phyloP scores from a whole-genome alignment of 495 filamentous ascomycete species.

The Stereocaulon alpinum region DNA sequence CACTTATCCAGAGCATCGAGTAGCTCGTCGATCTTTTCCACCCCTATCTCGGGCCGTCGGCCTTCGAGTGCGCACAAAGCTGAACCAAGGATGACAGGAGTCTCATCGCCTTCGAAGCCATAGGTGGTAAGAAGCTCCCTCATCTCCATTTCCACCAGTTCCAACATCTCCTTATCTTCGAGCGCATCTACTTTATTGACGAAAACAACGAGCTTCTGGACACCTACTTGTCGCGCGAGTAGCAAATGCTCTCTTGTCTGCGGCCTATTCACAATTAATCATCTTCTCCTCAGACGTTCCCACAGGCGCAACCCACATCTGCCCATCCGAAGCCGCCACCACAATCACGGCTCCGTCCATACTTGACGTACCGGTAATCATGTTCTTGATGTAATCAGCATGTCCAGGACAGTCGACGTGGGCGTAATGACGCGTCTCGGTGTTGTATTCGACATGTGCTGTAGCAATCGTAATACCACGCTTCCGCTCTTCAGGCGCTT shows the following conservation, averaged over 20 bases:
- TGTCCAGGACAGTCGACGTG: conserved; percentile 99
- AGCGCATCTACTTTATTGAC: conserved; percentile 98
- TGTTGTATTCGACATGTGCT: conserved; percentile 95
- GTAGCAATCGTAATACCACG: conserved; percentile 99
- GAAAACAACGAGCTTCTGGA: conserved; percentile 96
- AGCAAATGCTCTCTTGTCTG: conserved; percentile 98
- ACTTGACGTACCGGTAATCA: conserved; percentile 95
- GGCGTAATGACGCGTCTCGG: conserved; percentile 85
- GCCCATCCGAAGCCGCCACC: conserved; percentile 94
- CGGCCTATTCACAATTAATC: conserved; percentile 45
- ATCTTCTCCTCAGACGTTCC: neutral
- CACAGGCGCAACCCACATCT: conserved; percentile 54
- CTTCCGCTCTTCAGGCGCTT: conserved; percentile 97
- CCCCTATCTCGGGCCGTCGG: conserved; percentile 78
- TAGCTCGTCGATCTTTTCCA: conserved; percentile 74
- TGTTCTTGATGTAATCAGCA: conserved; percentile 99
- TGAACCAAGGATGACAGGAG: conserved; percentile 91
- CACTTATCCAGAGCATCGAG: conserved; percentile 84
- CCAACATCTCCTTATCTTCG: conserved; percentile 97
- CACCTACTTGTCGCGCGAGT: conserved; percentile 93
- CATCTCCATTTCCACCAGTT: conserved; percentile 99
- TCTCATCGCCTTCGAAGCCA: conserved; percentile 96
- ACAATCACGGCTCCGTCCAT: conserved; percentile 99
- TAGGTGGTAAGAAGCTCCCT: conserved; percentile 85
- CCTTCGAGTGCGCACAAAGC: conserved; percentile 91